Percentiles rank a stretch among this genome's conserved stretches.
phyloP scores from a whole-genome alignment of 306 rosid species.

The Quercus variabilis region DNA sequence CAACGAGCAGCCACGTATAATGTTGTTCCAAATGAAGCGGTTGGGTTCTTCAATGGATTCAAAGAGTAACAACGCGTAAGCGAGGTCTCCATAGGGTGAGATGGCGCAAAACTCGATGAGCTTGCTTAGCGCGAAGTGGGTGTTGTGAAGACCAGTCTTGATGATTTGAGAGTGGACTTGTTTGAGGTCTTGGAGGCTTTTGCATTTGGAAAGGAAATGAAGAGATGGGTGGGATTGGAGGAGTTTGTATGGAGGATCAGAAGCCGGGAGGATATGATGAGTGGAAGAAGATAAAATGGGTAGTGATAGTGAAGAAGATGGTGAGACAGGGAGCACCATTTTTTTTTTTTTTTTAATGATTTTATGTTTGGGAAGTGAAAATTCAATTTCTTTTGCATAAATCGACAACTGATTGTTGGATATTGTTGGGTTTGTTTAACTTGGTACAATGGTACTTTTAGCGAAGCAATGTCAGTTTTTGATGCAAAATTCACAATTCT shows the following conservation, averaged over 20 bases:
- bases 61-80: slow-evolving; percentile 62
- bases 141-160: slow-evolving; percentile 71
- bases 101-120: slow-evolving; percentile 57
- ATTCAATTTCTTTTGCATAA: no score
- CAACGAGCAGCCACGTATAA: slow-evolving; percentile 56
- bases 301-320: slow-evolving; percentile 1
- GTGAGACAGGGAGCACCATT: slow-evolving; percentile 31
- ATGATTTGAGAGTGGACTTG: slow-evolving; percentile 64
- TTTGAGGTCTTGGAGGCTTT: slow-evolving; percentile 34
- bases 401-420: no score
- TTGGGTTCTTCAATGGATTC: slow-evolving; percentile 35
- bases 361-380: no score
- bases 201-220: slow-evolving; percentile 53
- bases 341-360: not conserved
- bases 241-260: slow-evolving; percentile 59
- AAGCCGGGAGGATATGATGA: slow-evolving; percentile 44
- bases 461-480: no score
- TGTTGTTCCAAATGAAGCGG: slow-evolving; percentile 59
- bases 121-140: slow-evolving; percentile 54
- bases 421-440: no score
- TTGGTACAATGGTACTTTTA: no score
- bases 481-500: no score
- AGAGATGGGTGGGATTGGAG: slow-evolving; percentile 54
- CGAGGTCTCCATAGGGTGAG: slow-evolving; percentile 45
- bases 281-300: slow-evolving; percentile 22